Conservation (phyloP, 2,329 filamentous ascomycete genomes). For the Colletotrichum coccodes region DNA sequence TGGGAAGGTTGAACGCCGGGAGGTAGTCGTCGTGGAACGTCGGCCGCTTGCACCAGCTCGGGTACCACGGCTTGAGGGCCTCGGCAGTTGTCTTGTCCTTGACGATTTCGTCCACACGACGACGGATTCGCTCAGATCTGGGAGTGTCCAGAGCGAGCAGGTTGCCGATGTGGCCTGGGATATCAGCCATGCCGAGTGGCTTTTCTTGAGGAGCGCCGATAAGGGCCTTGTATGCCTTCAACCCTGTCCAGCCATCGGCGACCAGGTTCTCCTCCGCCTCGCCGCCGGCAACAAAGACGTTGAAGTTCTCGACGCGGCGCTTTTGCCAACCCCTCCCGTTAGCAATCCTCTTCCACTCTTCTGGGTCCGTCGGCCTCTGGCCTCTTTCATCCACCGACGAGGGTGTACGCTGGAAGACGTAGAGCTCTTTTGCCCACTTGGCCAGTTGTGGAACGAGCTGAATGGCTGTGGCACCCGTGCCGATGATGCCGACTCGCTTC, state of each 20-base stretch:
- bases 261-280: conserved; percentile 54
- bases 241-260: conserved; percentile 58
- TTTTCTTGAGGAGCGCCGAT: conserved; percentile 39
- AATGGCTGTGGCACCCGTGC: conserved; percentile 60
- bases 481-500: conserved; percentile 59
- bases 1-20: conserved; percentile 64
- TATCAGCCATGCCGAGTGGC: conserved; percentile 33
- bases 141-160: conserved; percentile 53
- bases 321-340: conserved; percentile 58
- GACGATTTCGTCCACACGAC: conserved; percentile 61
- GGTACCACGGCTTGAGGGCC: conserved; percentile 68
- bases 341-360: conserved; percentile 51
- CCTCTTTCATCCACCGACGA: conserved; percentile 50
- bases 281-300: conserved; percentile 43
- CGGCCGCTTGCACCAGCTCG: conserved; percentile 71
- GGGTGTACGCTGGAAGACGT: conserved; percentile 68
- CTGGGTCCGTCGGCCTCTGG: conserved; percentile 51
- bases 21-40: conserved; percentile 71
- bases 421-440: conserved; percentile 58
- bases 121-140: conserved; percentile 54
- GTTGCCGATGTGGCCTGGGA: conserved; percentile 45
- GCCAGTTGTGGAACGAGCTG: conserved; percentile 57
- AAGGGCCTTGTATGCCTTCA: conserved; percentile 50
- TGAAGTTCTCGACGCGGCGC: conserved; percentile 56
- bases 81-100: conserved; percentile 60